These are phyloP conservation scores for Cicer chorassanicum DNA, from an alignment of 306 rosid genomes.

Conservation along the genomic window DNA sequence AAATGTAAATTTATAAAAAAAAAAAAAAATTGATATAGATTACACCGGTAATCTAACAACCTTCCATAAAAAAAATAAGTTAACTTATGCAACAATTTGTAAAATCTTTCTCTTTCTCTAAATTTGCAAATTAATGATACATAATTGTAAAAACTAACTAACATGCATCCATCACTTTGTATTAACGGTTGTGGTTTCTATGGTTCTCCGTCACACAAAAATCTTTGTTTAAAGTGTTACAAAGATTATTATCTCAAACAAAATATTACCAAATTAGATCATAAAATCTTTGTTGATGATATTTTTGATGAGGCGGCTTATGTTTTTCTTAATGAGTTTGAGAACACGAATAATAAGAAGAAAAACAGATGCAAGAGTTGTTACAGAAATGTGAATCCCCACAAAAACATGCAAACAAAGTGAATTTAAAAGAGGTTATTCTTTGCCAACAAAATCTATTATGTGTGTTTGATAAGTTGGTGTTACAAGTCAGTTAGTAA, in stretches of 20 bases:
- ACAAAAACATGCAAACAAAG: conserved; percentile 31
- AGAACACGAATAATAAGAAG: not conserved
- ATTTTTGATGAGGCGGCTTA: not conserved
- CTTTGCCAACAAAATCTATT: not conserved
- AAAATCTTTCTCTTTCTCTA: too few relatives aligned
- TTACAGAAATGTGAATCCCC: conserved; percentile 45
- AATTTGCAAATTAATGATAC: too few relatives aligned
- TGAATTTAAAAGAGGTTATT: conserved; percentile 36
- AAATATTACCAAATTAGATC: not conserved
- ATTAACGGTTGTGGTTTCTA: conserved; percentile 49
- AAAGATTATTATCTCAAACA: not conserved
- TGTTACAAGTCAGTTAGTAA: too few relatives aligned
- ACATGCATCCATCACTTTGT: too few relatives aligned
- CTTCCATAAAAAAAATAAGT: too few relatives aligned
- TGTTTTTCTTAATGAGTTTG: not conserved
- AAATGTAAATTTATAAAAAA: too few relatives aligned
- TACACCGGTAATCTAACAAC: too few relatives aligned
- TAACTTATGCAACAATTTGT: too few relatives aligned
- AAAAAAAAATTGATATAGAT: too few relatives aligned
- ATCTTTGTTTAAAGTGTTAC: conserved; percentile 44
- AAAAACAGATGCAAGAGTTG: conserved; percentile 44
- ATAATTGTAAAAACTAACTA: too few relatives aligned
- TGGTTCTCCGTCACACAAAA: conserved; percentile 37
- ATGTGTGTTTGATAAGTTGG: not conserved
- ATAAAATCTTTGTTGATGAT: not conserved